Conservation (phyloP, 805 yeast genomes). For the Nakazawaea ishiwadae region DNA sequence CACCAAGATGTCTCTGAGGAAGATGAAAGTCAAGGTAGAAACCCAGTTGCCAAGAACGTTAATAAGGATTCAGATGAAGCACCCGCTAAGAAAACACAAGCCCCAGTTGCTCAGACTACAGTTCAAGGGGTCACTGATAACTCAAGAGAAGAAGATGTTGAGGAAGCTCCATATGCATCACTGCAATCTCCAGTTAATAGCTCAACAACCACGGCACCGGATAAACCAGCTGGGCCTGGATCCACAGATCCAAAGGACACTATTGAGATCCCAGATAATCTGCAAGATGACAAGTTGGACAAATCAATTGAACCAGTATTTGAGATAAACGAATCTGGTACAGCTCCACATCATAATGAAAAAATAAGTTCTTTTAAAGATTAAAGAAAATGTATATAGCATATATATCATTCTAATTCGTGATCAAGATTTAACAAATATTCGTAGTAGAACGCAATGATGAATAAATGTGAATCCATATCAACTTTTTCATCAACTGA, state of each 20-base stretch:
- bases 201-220: not conserved
- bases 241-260: not conserved
- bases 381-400: no score
- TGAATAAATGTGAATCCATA: slow-evolving; percentile 55
- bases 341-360: not conserved
- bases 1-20: not conserved
- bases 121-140: not conserved
- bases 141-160: not conserved
- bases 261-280: not conserved
- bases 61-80: not conserved
- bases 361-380: no score
- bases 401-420: not conserved
- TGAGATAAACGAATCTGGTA: not conserved
- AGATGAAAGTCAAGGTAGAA: slow-evolving; percentile 5
- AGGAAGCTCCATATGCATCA: not conserved
- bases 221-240: not conserved
- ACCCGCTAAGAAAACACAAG: slow-evolving; percentile 1
- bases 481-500: slow-evolving; percentile 59
- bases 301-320: not conserved
- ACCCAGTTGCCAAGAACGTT: slow-evolving; percentile 3
- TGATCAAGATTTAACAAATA: slow-evolving; percentile 34
- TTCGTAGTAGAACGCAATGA: slow-evolving; percentile 51
- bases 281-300: not conserved
- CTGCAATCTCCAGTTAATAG: not conserved
- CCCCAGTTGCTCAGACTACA: not conserved